Conservation (phyloP, 306 rosid genomes). For the Malus sylvestris region DNA sequence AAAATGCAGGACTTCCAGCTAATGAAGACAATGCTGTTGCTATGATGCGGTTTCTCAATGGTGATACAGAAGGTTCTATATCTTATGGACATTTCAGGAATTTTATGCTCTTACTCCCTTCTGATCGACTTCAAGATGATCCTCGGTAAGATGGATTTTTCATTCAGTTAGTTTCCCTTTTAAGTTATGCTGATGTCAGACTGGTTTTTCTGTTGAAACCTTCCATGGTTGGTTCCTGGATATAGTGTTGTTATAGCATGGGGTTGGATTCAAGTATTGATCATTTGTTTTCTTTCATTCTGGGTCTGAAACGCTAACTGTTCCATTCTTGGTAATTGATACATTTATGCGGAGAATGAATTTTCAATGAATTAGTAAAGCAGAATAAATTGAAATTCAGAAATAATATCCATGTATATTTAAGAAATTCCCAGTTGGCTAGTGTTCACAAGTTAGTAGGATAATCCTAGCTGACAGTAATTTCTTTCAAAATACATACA, state of each 20-base stretch:
- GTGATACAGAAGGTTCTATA: constrained; percentile 86
- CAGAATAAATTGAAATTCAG: not conserved
- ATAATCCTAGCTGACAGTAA: constrained; percentile 12
- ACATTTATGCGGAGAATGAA: not conserved
- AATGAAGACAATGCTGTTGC: constrained; percentile 98
- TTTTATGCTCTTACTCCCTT: constrained; percentile 96
- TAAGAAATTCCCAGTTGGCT: not conserved
- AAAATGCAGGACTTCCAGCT: constrained; percentile 92
- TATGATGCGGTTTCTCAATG: constrained; percentile 96
- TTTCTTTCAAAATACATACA: constrained; percentile 30
- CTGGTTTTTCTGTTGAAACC: not conserved
- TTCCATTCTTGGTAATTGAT: not conserved
- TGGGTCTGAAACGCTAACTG: not conserved
- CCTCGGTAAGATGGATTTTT: constrained; percentile 66
- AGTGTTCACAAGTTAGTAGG: not conserved
- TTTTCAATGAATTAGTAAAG: not conserved
- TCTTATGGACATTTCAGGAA: constrained; percentile 97
- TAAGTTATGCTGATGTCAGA: not conserved
- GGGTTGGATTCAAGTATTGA: too few species aligned
- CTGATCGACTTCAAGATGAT: constrained; percentile 96
- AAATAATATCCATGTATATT: not conserved
- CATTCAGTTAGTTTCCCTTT: not conserved
- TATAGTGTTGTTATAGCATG: too few species aligned
- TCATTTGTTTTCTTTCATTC: not conserved
- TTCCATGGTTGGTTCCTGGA: not conserved